phyloP scores from a whole-genome alignment of 1,284 basidiomycete genomes.

The Tilletia caries region DNA sequence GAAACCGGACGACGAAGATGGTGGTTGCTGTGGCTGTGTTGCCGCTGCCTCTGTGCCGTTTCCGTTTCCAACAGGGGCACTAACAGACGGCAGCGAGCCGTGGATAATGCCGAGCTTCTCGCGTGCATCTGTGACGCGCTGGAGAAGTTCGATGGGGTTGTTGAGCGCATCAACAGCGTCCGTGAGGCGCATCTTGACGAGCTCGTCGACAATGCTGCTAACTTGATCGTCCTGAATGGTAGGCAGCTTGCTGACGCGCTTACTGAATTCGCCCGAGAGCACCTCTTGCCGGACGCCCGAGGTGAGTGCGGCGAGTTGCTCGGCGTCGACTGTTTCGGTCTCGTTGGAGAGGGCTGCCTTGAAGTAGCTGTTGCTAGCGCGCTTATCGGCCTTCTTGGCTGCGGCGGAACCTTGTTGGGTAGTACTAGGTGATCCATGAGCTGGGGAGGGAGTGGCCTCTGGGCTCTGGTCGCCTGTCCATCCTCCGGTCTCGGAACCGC shows the following conservation, averaged over 20 bases:
- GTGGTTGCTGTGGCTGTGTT: background rate
- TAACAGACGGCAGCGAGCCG: background rate
- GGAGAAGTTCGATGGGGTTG: constrained; percentile 64
- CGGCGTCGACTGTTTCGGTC: constrained; percentile 57
- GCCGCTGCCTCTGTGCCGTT: background rate
- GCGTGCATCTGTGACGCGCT: constrained; percentile 59
- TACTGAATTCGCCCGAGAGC: constrained; percentile 72
- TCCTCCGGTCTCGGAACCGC: constrained; percentile 17
- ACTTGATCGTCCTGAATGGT: constrained; percentile 54
- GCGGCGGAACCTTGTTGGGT: background rate
- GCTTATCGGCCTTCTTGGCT: constrained; percentile 24
- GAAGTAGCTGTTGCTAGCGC: constrained; percentile 38
- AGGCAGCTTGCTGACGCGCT: constrained; percentile 63
- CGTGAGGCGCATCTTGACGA: constrained; percentile 67
- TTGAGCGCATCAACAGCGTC: constrained; percentile 73
- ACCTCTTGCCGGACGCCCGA: constrained; percentile 79
- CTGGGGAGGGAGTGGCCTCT: background rate
- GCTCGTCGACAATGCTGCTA: constrained; percentile 66
- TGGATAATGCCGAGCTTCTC: constrained; percentile 23
- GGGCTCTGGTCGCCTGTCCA: constrained; percentile 13
- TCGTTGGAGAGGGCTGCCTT: constrained; percentile 32
- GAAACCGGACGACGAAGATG: background rate
- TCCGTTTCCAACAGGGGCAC: background rate
- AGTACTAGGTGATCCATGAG: background rate
- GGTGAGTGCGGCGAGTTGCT: constrained; percentile 68